These are phyloP conservation scores for Brasilioporus rufonigricans DNA, from an alignment of 768 basidiomycete species.

Conservation along the genomic window DNA sequence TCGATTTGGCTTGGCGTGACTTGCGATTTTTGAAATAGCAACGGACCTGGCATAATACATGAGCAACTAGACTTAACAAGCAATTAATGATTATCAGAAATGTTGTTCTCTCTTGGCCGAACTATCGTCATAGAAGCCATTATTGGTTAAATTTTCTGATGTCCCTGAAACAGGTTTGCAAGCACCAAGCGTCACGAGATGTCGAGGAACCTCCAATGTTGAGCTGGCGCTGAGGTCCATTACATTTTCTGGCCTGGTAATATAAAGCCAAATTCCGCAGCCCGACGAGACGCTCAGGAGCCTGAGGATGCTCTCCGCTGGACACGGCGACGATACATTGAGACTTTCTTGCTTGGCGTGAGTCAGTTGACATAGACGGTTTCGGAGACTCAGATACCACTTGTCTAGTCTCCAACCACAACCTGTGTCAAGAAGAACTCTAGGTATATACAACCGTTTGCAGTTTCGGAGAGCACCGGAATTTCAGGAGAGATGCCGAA, in stretches of 20 bases:
- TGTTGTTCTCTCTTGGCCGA: not conserved
- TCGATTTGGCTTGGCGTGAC: constrained; percentile 3
- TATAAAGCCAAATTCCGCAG: not conserved
- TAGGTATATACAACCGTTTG: not conserved
- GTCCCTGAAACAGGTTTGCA: not conserved
- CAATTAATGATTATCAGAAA: not conserved
- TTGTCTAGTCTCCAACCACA: not conserved
- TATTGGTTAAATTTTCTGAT: not conserved
- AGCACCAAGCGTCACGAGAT: not conserved
- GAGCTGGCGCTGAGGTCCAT: not conserved
- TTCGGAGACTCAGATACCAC: not conserved
- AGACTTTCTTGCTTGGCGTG: not conserved
- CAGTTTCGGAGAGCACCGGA: not conserved
- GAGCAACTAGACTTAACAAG: not conserved
- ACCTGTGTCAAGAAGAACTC: not conserved
- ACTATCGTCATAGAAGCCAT: constrained; percentile 6
- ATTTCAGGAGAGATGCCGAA: not conserved
- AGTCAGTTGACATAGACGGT: not conserved
- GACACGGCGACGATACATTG: not conserved
- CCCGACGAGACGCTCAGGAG: not conserved
- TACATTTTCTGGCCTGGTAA: not conserved
- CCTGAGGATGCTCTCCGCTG: not conserved
- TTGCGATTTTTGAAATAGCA: not conserved
- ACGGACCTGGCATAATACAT: not conserved
- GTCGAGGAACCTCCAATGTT: not conserved